Evolutionary conservation across 495 filamentous ascomycete species (phyloP).

Genomic region (Neurospora discreta): DNA sequence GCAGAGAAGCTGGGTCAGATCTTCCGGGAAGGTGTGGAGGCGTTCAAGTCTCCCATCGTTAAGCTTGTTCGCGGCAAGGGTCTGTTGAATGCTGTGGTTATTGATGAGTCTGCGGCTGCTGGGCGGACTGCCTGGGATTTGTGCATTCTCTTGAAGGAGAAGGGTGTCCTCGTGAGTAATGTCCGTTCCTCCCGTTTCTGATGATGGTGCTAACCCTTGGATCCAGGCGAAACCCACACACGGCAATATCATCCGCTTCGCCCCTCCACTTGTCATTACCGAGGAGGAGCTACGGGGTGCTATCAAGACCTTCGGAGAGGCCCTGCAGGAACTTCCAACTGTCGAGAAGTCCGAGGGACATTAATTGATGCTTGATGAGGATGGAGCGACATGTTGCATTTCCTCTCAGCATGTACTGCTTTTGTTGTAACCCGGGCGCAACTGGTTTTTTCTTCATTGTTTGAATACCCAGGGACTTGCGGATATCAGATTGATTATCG

Average conservation of each 20-base stretch:
- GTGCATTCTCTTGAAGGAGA: slow-evolving; percentile 90
- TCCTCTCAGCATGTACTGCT: not conserved
- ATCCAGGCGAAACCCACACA: slow-evolving; percentile 91
- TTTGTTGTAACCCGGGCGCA: not conserved
- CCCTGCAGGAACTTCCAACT: slow-evolving; percentile 51
- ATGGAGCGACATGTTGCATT: not conserved
- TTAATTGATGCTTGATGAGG: slow-evolving; percentile 1
- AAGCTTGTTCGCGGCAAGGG: slow-evolving; percentile 83
- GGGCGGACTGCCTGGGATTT: slow-evolving; percentile 94
- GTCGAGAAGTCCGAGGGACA: slow-evolving; percentile 19
- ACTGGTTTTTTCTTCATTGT: not conserved
- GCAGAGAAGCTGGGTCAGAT: slow-evolving; percentile 69
- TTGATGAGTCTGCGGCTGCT: slow-evolving; percentile 78
- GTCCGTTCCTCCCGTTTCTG: not conserved
- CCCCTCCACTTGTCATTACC: slow-evolving; percentile 77
- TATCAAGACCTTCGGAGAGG: slow-evolving; percentile 62
- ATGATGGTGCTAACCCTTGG: not conserved
- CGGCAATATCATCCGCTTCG: slow-evolving; percentile 93
- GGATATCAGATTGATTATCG: not conserved
- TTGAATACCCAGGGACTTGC: not conserved
- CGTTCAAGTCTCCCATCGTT: slow-evolving; percentile 68
- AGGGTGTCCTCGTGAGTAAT: slow-evolving; percentile 72
- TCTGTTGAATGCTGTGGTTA: slow-evolving; percentile 89
- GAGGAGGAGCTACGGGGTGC: slow-evolving; percentile 75
- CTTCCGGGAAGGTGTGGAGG: slow-evolving; percentile 67